These are phyloP conservation scores for Oenanthe javanica DNA, from an alignment of 140 eudicot species.

Conservation along the genomic window DNA sequence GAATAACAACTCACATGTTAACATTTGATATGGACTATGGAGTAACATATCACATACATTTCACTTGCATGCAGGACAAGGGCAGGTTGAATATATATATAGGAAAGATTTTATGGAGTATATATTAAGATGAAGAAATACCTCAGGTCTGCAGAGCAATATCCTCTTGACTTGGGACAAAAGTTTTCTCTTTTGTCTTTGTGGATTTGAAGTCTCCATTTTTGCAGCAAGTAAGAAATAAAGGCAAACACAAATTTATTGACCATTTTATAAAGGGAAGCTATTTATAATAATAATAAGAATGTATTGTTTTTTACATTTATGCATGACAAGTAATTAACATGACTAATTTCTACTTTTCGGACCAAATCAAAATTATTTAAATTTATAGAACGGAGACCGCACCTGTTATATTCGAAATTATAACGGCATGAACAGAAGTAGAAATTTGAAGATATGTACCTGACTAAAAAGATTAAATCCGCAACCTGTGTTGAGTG, in stretches of 20 bases:
- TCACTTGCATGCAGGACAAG: background rate
- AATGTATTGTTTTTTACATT: too few relatives aligned
- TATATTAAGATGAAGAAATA: slow-evolving; percentile 15
- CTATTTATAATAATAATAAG: too few relatives aligned
- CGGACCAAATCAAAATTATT: too few relatives aligned
- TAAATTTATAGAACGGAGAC: too few relatives aligned
- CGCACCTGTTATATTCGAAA: background rate
- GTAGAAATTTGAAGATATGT: background rate
- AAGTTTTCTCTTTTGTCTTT: slow-evolving; percentile 20
- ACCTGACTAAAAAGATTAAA: slow-evolving; percentile 29
- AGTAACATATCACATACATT: too few relatives aligned
- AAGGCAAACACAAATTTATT: background rate
- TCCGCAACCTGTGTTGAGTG: slow-evolving; percentile 28
- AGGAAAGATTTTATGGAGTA: too few relatives aligned
- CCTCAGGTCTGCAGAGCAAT: slow-evolving; percentile 60
- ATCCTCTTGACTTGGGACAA: slow-evolving; percentile 43
- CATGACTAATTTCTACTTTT: too few relatives aligned
- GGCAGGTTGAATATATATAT: background rate
- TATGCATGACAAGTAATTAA: background rate
- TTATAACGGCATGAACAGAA: background rate
- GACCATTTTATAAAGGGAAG: background rate
- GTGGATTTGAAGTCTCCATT: slow-evolving; percentile 18
- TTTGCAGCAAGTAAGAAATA: background rate
- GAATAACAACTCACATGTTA: too few relatives aligned
- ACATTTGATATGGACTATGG: too few relatives aligned